A percentile compares a stretch with the other conserved stretches of the same genome.
Conservation (phyloP, 768 basidiomycete genomes). For the Mycena belliarum region DNA sequence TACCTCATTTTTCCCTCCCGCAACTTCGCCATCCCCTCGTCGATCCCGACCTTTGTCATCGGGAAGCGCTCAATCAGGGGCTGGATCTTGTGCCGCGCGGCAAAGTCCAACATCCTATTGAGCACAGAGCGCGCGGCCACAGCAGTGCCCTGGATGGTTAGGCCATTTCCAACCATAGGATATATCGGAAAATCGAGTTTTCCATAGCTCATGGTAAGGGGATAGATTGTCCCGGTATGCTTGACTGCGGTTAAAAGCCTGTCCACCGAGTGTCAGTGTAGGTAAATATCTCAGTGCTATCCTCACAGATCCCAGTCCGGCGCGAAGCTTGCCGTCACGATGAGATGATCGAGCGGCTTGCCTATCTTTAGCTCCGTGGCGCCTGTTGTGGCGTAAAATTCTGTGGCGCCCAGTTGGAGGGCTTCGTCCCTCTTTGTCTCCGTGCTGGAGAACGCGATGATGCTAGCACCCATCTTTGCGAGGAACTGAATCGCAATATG, state of each 20-base stretch:
- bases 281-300: background rate
- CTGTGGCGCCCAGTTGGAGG: slow-evolving; percentile 33
- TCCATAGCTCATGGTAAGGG: background rate
- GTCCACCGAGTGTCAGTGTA: background rate
- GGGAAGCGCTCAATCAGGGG: slow-evolving; percentile 34
- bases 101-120: slow-evolving; percentile 33
- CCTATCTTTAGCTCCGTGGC: slow-evolving; percentile 26
- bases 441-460: slow-evolving; percentile 35
- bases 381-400: slow-evolving; percentile 35
- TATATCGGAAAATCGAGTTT: slow-evolving; percentile 1
- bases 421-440: slow-evolving; percentile 36
- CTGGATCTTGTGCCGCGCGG: slow-evolving; percentile 28
- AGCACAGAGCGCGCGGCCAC: slow-evolving; percentile 1
- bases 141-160: slow-evolving; percentile 15
- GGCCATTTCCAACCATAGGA: background rate
- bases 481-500: slow-evolving; percentile 1
- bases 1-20: slow-evolving; percentile 11
- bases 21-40: slow-evolving; percentile 2
- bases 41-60: slow-evolving; percentile 29
- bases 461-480: slow-evolving; percentile 35
- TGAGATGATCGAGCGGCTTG: slow-evolving; percentile 15
- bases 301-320: slow-evolving; percentile 12
- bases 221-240: slow-evolving; percentile 8
- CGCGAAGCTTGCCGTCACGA: slow-evolving; percentile 29
- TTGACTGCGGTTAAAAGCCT: slow-evolving; percentile 5